These are phyloP conservation scores for Mycena rebaudengoi DNA, from an alignment of 768 basidiomycete species.

Conservation along the genomic window DNA sequence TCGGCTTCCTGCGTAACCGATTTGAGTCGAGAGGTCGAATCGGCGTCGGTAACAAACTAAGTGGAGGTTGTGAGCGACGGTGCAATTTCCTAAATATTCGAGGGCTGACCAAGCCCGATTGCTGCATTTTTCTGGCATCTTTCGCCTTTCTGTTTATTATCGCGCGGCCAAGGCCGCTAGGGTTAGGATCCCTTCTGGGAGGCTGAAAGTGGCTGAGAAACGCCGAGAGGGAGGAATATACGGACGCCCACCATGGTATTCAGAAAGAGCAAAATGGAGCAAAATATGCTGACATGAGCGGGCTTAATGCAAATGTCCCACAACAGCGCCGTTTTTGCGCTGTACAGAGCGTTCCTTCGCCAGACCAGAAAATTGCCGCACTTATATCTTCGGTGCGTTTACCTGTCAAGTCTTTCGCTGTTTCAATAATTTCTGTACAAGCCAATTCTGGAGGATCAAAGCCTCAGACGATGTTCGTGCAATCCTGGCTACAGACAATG, in stretches of 20 bases:
- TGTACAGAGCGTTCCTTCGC: slow-evolving; percentile 54
- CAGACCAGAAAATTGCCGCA: slow-evolving; percentile 52
- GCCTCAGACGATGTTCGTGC: slow-evolving; percentile 65
- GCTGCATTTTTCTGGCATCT: slow-evolving; percentile 68
- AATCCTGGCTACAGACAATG: slow-evolving; percentile 45
- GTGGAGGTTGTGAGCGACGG: too few species aligned
- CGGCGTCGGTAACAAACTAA: slow-evolving; percentile 82
- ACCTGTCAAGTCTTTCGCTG: not conserved
- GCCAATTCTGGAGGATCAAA: slow-evolving; percentile 72
- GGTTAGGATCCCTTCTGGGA: slow-evolving; percentile 69
- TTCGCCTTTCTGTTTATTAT: slow-evolving; percentile 93
- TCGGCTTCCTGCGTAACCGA: slow-evolving; percentile 97
- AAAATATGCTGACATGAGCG: not conserved
- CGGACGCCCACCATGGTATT: slow-evolving; percentile 34
- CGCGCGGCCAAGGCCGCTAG: slow-evolving; percentile 90
- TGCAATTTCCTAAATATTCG: too few species aligned
- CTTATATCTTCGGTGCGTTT: slow-evolving; percentile 51
- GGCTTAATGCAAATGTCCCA: not conserved
- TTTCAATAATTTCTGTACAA: slow-evolving; percentile 34
- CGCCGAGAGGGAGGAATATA: not conserved
- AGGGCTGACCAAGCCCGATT: slow-evolving; percentile 76
- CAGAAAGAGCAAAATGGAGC: not conserved
- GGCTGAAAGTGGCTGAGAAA: slow-evolving; percentile 50
- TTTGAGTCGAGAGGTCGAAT: slow-evolving; percentile 72
- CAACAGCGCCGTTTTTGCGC: slow-evolving; percentile 32